Base-by-base conservation (phyloP, 805 yeast genomes). In the Candida hungchunana region DNA sequence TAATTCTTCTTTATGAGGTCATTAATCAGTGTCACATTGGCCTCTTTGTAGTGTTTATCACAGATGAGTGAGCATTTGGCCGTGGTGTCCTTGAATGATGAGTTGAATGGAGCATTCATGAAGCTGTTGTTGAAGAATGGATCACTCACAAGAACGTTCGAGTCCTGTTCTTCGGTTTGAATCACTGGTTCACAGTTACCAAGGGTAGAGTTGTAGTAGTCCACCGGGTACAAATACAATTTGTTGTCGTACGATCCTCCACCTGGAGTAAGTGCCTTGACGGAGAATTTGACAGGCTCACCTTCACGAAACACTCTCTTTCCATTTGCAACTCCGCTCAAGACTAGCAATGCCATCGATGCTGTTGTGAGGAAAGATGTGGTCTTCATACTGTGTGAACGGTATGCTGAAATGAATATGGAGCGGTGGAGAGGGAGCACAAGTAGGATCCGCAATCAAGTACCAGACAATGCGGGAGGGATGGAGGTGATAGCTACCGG, bases 1-100 rank as follows among this genome's bases (percentile, higher is more conserved):
- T 57, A 57, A 29, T 56, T 54, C 37, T 36, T 51, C 30, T 48
- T 54, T 22, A 57, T 56, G n/a, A 57, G 42, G 15, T 34, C 35
- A 35, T 56, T 53, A 20, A 57, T 48, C 13, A 46, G 6, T 2
- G 59, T 33, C 5, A 56, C 59, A 29, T 55, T 56, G 11, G 18
- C 47, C 18, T 34, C 38, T 1, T 43, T 44, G 29, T 51, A 51
- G 10, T 31, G 12, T n/a, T 29, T 39, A 20, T 52, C 52, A 28
- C 54, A 51, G 9, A 46, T 15, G 4, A 22, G 26, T 2, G 43
- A 7, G 29, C 57, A 53, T 7, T 30, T 39, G 5, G 35, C 39
- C 2, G 20, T 20, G 0, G 27, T 29, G 20, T 34, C 26, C 7
- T 44, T 34, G 25, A 53, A 52, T 0, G 45, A 34, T 5, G 55